These are phyloP conservation scores for Acer yangbiense DNA, from an alignment of 345 rosid species.

Conservation along the genomic window DNA sequence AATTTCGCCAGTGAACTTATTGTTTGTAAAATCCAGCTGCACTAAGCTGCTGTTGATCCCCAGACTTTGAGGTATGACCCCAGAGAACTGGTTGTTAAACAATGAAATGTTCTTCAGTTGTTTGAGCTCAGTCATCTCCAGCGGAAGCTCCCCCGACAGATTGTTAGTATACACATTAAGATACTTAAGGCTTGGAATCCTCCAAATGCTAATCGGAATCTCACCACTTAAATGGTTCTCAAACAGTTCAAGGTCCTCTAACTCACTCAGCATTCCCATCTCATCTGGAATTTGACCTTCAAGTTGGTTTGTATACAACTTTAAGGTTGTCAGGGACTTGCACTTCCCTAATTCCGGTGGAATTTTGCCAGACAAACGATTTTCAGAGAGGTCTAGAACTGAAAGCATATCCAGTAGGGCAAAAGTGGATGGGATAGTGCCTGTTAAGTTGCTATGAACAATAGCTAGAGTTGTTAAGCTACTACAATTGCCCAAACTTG, in stretches of 20 bases:
- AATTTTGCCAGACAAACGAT: conserved; percentile 64
- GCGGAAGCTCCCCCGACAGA: conserved; percentile 70
- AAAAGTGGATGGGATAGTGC: conserved; percentile 69
- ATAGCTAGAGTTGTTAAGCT: conserved; percentile 44
- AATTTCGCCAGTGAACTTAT: conserved; percentile 62
- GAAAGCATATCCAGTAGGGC: conserved; percentile 51
- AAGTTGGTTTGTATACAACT: conserved; percentile 55
- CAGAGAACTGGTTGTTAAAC: conserved; percentile 57
- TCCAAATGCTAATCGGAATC: conserved; percentile 74
- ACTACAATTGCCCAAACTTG: conserved; percentile 59
- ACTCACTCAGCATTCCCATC: conserved; percentile 49
- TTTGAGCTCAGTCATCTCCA: conserved; percentile 61
- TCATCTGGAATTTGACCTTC: conserved; percentile 65
- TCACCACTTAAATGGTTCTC: conserved; percentile 62
- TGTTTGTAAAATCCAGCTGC: conserved; percentile 62
- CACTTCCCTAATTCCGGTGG: conserved; percentile 75
- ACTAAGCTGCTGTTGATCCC: conserved; percentile 69
- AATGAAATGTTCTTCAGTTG: conserved; percentile 50
- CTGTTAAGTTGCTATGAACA: conserved; percentile 50
- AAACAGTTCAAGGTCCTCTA: conserved; percentile 63
- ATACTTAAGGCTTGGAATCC: conserved; percentile 50
- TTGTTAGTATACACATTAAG: conserved; percentile 61
- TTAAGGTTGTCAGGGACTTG: conserved; percentile 49
- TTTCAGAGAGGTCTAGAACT: conserved; percentile 60
- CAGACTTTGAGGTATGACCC: conserved; percentile 58